phyloP scores from a whole-genome alignment of 345 rosid genomes.

The Gossypium mustelinum region DNA sequence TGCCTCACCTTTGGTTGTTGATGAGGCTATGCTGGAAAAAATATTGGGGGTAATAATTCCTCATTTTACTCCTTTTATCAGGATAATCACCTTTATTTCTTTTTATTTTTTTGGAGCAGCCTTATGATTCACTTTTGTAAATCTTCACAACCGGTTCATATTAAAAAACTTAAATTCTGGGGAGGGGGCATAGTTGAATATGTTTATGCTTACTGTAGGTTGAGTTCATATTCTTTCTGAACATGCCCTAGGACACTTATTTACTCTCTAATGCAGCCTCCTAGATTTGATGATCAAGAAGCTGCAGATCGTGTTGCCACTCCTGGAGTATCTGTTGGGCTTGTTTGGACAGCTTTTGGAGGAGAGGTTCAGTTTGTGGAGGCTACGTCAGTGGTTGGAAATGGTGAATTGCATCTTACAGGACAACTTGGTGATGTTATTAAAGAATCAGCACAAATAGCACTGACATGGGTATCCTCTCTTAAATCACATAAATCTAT shows the following conservation, averaged over 20 bases:
- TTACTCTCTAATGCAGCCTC: slow-evolving; percentile 64
- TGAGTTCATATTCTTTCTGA: slow-evolving; percentile 11
- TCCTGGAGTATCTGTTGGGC: slow-evolving; percentile 95
- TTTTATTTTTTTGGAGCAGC: background rate
- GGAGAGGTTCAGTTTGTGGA: slow-evolving; percentile 99
- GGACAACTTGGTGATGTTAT: slow-evolving; percentile 99
- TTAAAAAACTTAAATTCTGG: background rate
- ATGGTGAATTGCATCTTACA: slow-evolving; percentile 92
- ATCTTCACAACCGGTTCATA: background rate
- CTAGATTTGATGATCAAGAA: slow-evolving; percentile 83
- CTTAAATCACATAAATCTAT: slow-evolving; percentile 2
- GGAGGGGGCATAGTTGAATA: background rate
- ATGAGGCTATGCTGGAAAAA: slow-evolving; percentile 89
- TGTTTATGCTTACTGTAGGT: background rate
- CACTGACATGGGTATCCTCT: slow-evolving; percentile 84
- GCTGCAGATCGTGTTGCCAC: slow-evolving; percentile 88
- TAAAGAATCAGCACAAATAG: slow-evolving; percentile 97
- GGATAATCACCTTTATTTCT: background rate
- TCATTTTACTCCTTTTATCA: background rate
- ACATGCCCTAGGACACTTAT: slow-evolving; percentile 8
- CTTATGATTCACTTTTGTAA: background rate
- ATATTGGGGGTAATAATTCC: slow-evolving; percentile 71
- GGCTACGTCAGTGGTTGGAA: slow-evolving; percentile 83
- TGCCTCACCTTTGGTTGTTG: slow-evolving; percentile 71
- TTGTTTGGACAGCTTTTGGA: slow-evolving; percentile 96